Conservation (phyloP, 192 early-diverging fungal species). For the Backusella luteola region DNA sequence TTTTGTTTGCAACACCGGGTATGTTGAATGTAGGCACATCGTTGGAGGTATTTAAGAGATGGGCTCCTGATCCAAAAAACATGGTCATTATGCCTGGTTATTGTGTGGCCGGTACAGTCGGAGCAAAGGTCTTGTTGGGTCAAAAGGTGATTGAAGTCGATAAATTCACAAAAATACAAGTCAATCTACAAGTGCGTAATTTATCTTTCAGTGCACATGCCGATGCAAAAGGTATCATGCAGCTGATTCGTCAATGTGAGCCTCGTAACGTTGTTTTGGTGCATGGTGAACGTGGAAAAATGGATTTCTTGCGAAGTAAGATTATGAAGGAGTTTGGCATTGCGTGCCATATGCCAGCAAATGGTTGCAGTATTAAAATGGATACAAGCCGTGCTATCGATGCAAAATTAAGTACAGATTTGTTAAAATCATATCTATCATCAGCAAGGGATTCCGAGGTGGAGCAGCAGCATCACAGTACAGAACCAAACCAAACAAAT, state of each 20-base stretch:
- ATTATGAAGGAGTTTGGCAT: constrained; percentile 83
- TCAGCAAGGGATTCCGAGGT: constrained; percentile 9
- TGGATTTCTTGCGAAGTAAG: constrained; percentile 79
- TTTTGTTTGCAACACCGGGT: constrained; percentile 95
- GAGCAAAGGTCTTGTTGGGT: constrained; percentile 88
- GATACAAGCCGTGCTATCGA: constrained; percentile 67
- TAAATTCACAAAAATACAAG: constrained; percentile 66
- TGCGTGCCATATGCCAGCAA: constrained; percentile 85
- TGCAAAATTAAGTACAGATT: constrained; percentile 48
- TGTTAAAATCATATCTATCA: constrained; percentile 46
- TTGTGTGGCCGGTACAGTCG: constrained; percentile 96
- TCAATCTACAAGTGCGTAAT: constrained; percentile 92
- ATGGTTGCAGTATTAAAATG: constrained; percentile 74
- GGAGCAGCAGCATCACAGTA: not conserved
- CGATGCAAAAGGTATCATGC: constrained; percentile 97
- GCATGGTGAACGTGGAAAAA: constrained; percentile 90
- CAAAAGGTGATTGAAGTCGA: constrained; percentile 87
- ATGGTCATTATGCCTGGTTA: constrained; percentile 99
- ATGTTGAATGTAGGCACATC: constrained; percentile 98
- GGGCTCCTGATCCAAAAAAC: constrained; percentile 89
- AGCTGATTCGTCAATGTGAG: constrained; percentile 87
- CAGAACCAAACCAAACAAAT: not conserved
- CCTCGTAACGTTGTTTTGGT: constrained; percentile 91
- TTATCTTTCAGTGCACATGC: constrained; percentile 97
- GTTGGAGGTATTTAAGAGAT: constrained; percentile 93